Evolutionary conservation across 1,139 yeast species (phyloP), one percentile per base, ranked within the genome.

Genomic region (Meyerozyma guilliermondii): DNA sequence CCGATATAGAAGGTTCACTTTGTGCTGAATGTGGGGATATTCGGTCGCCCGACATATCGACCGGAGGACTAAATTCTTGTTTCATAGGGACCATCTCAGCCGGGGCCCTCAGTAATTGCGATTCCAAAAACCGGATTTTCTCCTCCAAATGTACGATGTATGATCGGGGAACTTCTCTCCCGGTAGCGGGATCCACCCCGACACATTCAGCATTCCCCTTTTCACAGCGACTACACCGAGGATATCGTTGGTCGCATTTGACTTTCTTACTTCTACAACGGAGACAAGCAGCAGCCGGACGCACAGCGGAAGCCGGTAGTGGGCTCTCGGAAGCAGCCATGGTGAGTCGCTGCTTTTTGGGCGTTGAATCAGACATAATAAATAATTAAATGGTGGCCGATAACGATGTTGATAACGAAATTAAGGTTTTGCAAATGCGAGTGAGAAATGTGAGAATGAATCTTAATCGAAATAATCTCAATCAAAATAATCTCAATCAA

Each of bases 171-270:
- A 88, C 79, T 50, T 85, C 89, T 44, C 95, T 67, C 0, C 96
- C 95, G 0, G 96, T 86, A 4, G 88, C 88, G 0, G 95, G 88
- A 58, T 89, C 96, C 10, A 87, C 62, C 0, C 95, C 89, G 17
- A 87, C 81, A 62, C 96, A 88, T 14, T 84, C 86, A 3, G 69
- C 82, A 5, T 80, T 78, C 14, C 85, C 83, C 52, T 79, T 81
- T 23, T 68, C 71, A 62, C 96, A 88, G 36, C 78, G 76, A 11
- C 79, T 66, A 58, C 97, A 89, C 42, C 80, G 77, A 1, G 96
- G 96, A 59, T 86, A 83, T 51, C 78, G 78, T 50, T 84, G 91
- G 51, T 89, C 95, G 65, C 97, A 89, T 54, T 81, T 81, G 43
- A 87, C 79, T 62, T 89, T 89, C 55, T 87, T 83, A 44, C 70